Percentiles rank a stretch among this genome's conserved stretches.
Conservation (phyloP, 306 rosid genomes). For the Delonix regia region DNA sequence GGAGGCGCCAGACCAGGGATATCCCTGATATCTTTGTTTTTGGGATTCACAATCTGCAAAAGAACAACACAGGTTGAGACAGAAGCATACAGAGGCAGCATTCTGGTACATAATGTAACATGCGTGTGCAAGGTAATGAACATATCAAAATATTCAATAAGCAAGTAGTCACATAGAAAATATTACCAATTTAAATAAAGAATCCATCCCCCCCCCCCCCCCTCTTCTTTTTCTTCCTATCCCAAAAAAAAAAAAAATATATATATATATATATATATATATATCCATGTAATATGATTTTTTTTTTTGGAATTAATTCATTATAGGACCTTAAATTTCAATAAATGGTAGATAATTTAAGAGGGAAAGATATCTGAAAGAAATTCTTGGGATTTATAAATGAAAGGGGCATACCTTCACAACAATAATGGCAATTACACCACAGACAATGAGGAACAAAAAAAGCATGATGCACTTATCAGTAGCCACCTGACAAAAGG, state of each 20-base stretch:
- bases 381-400: slow-evolving; percentile 16
- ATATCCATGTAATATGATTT: slow-evolving; percentile 2
- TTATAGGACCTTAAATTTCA: background rate
- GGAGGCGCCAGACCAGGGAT: slow-evolving; percentile 99
- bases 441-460: slow-evolving; percentile 83
- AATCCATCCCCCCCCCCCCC: background rate
- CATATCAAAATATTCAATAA: background rate
- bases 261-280: background rate
- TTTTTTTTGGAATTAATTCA: slow-evolving; percentile 15
- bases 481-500: slow-evolving; percentile 83
- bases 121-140: background rate
- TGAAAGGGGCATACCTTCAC: slow-evolving; percentile 74
- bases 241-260: too few species aligned
- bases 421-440: slow-evolving; percentile 90
- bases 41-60: slow-evolving; percentile 84
- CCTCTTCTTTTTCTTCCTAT: too few species aligned
- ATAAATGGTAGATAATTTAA: background rate
- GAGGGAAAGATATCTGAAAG: background rate
- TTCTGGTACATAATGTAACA: background rate
- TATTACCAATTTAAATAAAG: background rate
- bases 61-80: slow-evolving; percentile 1
- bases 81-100: slow-evolving; percentile 3
- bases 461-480: slow-evolving; percentile 99
- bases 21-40: slow-evolving; percentile 81
- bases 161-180: background rate